These are phyloP conservation scores for Penicillium occitanis DNA, from an alignment of 2,329 filamentous ascomycete species.

Conservation along the genomic window DNA sequence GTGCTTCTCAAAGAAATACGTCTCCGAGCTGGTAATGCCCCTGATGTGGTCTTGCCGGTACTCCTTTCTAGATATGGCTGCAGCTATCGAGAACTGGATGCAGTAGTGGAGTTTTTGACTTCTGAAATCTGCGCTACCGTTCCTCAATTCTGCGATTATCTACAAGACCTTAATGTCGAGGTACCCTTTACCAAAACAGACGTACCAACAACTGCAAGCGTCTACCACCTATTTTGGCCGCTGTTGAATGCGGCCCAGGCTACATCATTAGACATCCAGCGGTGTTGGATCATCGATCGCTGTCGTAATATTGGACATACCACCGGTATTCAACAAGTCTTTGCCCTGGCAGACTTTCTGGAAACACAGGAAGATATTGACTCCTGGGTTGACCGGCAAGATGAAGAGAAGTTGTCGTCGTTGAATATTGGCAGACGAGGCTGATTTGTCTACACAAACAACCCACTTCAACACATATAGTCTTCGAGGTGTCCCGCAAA, in stretches of 20 bases:
- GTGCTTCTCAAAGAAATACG: slow-evolving; percentile 22
- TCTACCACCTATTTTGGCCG: slow-evolving; percentile 23
- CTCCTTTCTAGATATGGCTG: background rate
- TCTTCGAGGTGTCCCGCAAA: background rate
- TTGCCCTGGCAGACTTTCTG: slow-evolving; percentile 21
- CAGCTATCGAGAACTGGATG: background rate
- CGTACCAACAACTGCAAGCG: slow-evolving; percentile 20
- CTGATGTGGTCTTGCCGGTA: background rate
- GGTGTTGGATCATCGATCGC: slow-evolving; percentile 22
- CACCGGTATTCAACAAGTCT: slow-evolving; percentile 22
- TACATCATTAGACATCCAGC: slow-evolving; percentile 10
- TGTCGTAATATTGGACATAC: slow-evolving; percentile 19
- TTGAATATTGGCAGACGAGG: background rate
- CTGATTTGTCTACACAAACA: background rate
- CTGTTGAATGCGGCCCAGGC: slow-evolving; percentile 17
- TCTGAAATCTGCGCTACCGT: slow-evolving; percentile 15
- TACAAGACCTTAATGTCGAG: background rate
- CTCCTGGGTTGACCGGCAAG: slow-evolving; percentile 13
- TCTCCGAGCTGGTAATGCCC: background rate
- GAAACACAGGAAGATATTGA: slow-evolving; percentile 8
- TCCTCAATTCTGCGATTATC: slow-evolving; percentile 12
- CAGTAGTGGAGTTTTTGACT: background rate
- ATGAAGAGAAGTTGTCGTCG: background rate
- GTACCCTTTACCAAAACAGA: background rate
- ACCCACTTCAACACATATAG: background rate